These are phyloP conservation scores for Capsicum pubescens DNA, from an alignment of 257 asterid genomes.

Conservation along the genomic window DNA sequence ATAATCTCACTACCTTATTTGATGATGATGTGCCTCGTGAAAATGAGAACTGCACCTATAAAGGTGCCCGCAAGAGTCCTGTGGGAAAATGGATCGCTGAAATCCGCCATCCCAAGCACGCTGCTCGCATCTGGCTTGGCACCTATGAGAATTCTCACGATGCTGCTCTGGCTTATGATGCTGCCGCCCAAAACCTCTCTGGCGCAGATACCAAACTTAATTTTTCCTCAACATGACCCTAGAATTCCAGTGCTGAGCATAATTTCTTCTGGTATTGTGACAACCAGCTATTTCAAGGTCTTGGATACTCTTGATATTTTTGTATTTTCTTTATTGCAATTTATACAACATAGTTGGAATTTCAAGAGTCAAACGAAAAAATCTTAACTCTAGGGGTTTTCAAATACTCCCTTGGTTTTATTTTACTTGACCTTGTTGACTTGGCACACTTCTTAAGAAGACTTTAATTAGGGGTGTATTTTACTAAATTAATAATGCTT, in stretches of 20 bases:
- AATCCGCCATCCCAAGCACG: neutral
- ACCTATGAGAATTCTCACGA: neutral
- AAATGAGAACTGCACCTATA: neutral
- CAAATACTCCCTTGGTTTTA: no score
- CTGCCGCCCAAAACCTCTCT: neutral
- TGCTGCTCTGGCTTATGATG: neutral
- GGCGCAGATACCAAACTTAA: neutral
- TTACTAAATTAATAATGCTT: no score
- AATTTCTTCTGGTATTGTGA: no score
- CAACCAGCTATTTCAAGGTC: no score
- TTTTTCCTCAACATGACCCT: neutral
- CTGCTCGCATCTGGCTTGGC: neutral
- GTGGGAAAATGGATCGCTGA: neutral
- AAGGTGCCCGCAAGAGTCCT: neutral
- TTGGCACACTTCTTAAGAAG: no score
- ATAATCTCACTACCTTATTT: neutral
- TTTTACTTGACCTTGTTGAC: no score
- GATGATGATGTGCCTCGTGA: neutral
- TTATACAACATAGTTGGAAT: no score
- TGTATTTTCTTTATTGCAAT: no score
- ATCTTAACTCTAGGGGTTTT: no score
- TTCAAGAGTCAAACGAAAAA: no score
- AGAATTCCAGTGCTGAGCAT: neutral
- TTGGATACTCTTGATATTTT: no score
- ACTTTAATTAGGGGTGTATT: no score